phyloP scores from a whole-genome alignment of 768 basidiomycete genomes.

The Clitopilus hobsonii region DNA sequence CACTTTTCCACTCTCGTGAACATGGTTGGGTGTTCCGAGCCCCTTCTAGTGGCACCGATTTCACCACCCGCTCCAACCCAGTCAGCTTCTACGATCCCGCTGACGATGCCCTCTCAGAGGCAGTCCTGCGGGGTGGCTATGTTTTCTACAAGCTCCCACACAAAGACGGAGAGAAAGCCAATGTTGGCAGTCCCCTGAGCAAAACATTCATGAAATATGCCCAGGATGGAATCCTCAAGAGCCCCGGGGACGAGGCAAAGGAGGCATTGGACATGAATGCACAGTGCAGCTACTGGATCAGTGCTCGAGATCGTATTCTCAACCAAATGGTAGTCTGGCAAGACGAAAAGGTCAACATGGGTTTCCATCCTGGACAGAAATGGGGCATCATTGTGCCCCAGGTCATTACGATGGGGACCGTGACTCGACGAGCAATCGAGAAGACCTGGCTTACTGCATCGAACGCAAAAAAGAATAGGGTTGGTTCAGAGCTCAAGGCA shows the following conservation, averaged over 20 bases:
- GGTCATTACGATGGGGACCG: conserved; percentile 97
- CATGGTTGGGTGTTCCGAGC: conserved; percentile 94
- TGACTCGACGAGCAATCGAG: conserved; percentile 95
- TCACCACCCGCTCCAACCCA: conserved; percentile 39
- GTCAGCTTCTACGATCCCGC: conserved; percentile 59
- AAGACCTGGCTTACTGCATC: conserved; percentile 98
- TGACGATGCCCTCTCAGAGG: conserved; percentile 55
- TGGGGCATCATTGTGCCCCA: conserved; percentile 95
- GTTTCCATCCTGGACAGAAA: conserved; percentile 43
- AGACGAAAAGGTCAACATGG: conserved; percentile 43
- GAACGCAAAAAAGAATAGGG: conserved; percentile 95
- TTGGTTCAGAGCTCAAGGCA: conserved; percentile 97
- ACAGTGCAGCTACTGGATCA: conserved; percentile 97
- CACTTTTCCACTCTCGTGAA: conserved; percentile 79
- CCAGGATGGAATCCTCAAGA: conserved; percentile 81
- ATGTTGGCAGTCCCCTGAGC: conserved; percentile 89
- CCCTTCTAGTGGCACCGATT: conserved; percentile 34
- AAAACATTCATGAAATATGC: conserved; percentile 89
- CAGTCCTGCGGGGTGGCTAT: conserved; percentile 42
- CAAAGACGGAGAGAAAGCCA: conserved; percentile 90
- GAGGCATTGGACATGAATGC: conserved; percentile 90
- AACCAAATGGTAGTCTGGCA: conserved; percentile 95
- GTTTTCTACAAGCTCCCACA: conserved; percentile 92
- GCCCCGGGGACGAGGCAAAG: conserved; percentile 74
- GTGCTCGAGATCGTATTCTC: conserved; percentile 83